Conservation (phyloP, 148 eudicot species). For the Vaccinium vitisidaea region DNA sequence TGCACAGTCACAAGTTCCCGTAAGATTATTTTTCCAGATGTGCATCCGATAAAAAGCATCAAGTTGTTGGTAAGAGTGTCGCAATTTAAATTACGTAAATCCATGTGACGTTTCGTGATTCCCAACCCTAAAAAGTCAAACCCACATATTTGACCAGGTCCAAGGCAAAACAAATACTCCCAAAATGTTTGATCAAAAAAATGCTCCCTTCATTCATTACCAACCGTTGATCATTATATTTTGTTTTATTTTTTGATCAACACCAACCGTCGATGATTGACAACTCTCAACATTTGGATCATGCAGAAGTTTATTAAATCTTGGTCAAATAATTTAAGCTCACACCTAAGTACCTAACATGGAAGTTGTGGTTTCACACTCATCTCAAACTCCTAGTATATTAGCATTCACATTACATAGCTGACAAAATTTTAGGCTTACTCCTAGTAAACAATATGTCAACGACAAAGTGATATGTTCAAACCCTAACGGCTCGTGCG, state of each 20-base stretch:
- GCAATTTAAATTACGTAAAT: not conserved
- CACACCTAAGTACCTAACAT: not conserved
- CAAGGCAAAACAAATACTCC: not conserved
- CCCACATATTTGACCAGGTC: not conserved
- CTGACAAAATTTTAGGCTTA: not conserved
- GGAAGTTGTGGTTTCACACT: not conserved
- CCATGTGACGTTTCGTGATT: not conserved
- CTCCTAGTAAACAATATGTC: no score
- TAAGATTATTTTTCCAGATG: no score
- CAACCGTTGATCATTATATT: not conserved
- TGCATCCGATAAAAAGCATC: not conserved
- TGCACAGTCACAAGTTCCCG: no score
- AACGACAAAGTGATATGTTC: no score
- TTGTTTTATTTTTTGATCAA: not conserved
- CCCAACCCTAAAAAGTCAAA: not conserved
- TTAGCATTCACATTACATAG: not conserved
- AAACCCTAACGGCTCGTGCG: no score
- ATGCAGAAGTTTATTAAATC: not conserved
- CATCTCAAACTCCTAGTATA: not conserved
- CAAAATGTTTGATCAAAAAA: not conserved
- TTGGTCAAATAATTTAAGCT: not conserved
- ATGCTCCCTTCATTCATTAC: not conserved
- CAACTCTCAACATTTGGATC: not conserved
- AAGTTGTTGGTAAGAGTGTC: constrained; percentile 3
- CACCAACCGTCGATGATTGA: not conserved